Percentiles rank a stretch among this genome's conserved stretches.
phyloP scores from a whole-genome alignment of 192 early-diverging fungal species.

The Coemansia reversa region DNA sequence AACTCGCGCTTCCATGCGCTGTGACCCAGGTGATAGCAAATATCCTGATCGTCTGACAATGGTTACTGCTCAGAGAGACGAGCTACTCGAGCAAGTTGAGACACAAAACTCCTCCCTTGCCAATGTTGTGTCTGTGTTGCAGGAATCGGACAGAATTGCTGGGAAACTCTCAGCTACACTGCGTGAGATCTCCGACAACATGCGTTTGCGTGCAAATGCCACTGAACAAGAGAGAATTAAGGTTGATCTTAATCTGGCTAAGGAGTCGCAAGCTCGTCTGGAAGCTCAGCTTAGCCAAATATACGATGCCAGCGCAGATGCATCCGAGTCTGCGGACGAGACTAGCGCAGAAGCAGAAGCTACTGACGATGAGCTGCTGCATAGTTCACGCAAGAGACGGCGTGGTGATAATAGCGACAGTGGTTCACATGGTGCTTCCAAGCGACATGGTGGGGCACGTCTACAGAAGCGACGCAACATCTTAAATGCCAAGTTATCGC shows the following conservation, averaged over 20 bases:
- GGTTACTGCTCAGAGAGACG: slow-evolving; percentile 28
- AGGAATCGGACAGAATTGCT: slow-evolving; percentile 47
- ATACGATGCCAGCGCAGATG: slow-evolving; percentile 18
- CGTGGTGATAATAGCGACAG: slow-evolving; percentile 12
- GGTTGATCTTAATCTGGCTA: slow-evolving; percentile 34
- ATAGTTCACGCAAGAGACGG: slow-evolving; percentile 28
- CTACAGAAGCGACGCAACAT: slow-evolving; percentile 39
- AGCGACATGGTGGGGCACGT: slow-evolving; percentile 24
- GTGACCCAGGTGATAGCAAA: slow-evolving; percentile 15
- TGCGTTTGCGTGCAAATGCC: slow-evolving; percentile 28
- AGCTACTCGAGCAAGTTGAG: slow-evolving; percentile 43
- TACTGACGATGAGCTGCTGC: slow-evolving; percentile 10
- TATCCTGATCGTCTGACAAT: slow-evolving; percentile 37
- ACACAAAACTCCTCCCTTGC: slow-evolving; percentile 40
- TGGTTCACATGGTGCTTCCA: slow-evolving; percentile 8
- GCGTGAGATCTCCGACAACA: slow-evolving; percentile 43
- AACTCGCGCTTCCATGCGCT: slow-evolving; percentile 20
- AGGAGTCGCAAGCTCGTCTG: slow-evolving; percentile 29
- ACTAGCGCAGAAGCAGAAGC: slow-evolving; percentile 4
- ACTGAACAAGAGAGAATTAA: slow-evolving; percentile 44
- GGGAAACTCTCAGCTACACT: slow-evolving; percentile 43
- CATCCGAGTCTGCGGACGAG: not conserved
- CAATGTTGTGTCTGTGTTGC: slow-evolving; percentile 48
- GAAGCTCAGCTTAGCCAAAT: slow-evolving; percentile 37
- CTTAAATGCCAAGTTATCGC: slow-evolving; percentile 39